Base-by-base conservation (phyloP, 768 basidiomycete species). In the Pleurotus ostreatus region DNA sequence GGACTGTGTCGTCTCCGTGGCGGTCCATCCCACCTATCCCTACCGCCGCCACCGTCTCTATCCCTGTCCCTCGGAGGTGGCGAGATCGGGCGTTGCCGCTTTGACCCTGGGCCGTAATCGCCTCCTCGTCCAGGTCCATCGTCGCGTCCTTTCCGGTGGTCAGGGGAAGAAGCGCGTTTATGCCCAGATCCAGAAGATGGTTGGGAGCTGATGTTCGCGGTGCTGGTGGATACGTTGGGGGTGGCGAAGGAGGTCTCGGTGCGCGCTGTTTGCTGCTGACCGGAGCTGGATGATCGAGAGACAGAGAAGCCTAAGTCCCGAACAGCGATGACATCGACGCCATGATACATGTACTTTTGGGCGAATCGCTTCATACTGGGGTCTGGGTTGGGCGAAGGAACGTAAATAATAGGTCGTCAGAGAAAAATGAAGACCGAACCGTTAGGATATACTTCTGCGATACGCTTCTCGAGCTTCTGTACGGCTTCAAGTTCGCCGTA, bases 361-460 rank as follows among this genome's bases (percentile, higher is more conserved):
- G 94, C 94, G 58, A 97, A 90, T 0, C 89, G 88, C 63, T 96
- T 93, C 68, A 97, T 90, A 0, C 92, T 84, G 0, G 92, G 86
- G 63, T 94, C 95, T 97, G 63, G 23, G 23, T 25, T 25, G 23
- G 23, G 4, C 23, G 23, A 1, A 5, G 13, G 44, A 39, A 38
- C 16, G 20, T 44, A 2, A 49, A 39, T 13, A 20, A 37, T 41
- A 52, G 12, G 22, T 5, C 20, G 18, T 26, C n/a, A 26, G 6
- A 30, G 46, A 16, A 57, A 48, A 46, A 25, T 55, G 55, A n/a
- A 55, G 41, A 47, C 8, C 83, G 40, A 59, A 93, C 94, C 93
- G 48, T 83, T 83, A 0, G 94, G 86, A 70, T 92, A 98, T 0
- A 86, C 84, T 58, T 98, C 95, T 0, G 87, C 77, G 63, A 98